A percentile compares a stretch with the other conserved stretches of the same genome.
Conservation (phyloP, 495 filamentous ascomycete genomes). For the Articulospora tetracladia region DNA sequence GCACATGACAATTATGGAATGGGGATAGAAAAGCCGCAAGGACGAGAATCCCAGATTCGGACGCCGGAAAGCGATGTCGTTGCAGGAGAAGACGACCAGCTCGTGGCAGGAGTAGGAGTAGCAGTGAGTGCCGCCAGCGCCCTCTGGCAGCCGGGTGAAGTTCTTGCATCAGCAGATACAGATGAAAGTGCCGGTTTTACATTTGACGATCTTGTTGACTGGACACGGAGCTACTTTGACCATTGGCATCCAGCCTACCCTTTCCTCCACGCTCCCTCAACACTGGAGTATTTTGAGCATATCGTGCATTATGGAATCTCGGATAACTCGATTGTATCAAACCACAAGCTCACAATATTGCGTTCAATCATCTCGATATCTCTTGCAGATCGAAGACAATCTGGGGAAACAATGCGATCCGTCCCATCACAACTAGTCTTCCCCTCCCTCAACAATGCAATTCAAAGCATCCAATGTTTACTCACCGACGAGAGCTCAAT, state of each 20-base stretch:
- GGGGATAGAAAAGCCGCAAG: no score
- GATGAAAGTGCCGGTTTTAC: neutral
- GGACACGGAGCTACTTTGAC: slow-evolving; percentile 42
- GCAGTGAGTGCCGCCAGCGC: neutral
- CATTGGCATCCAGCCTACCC: slow-evolving; percentile 47
- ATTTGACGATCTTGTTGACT: slow-evolving; percentile 29
- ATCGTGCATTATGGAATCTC: slow-evolving; percentile 22
- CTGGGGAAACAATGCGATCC: neutral
- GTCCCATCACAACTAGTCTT: neutral
- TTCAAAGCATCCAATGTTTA: slow-evolving; percentile 33
- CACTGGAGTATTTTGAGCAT: slow-evolving; percentile 35
- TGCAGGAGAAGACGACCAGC: slow-evolving; percentile 43
- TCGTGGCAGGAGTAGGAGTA: slow-evolving; percentile 16
- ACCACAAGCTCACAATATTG: slow-evolving; percentile 34
- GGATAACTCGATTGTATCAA: slow-evolving; percentile 5
- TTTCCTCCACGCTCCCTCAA: slow-evolving; percentile 39
- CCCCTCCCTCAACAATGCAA: slow-evolving; percentile 20
- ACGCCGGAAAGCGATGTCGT: slow-evolving; percentile 31
- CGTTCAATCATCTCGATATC: slow-evolving; percentile 45
- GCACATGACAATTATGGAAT: no score
- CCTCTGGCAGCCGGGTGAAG: neutral
- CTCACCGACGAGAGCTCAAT: slow-evolving; percentile 37
- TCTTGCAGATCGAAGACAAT: slow-evolving; percentile 11
- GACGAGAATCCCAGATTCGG: slow-evolving; percentile 14
- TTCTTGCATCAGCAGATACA: slow-evolving; percentile 3